Base-by-base conservation (phyloP, 176 grass and related monocot species). In the Paspalum notatum region DNA sequence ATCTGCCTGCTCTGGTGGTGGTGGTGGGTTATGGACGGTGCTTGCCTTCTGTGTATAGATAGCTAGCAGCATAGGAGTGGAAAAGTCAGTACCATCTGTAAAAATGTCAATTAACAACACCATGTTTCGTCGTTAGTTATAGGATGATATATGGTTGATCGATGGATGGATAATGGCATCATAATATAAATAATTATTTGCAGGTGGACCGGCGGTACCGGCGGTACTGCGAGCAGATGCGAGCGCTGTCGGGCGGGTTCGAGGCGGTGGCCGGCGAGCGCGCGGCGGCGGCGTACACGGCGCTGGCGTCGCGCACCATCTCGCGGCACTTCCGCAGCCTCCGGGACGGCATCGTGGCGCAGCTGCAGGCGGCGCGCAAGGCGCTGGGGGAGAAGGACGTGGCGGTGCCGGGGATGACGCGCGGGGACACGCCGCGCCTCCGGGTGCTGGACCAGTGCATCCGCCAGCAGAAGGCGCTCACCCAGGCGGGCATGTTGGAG, bases 161-260 rank as follows among this genome's bases (percentile, higher is more conserved):
- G n/a, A n/a, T n/a, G n/a, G n/a, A n/a, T n/a, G n/a, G n/a, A n/a
- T n/a, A n/a, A n/a, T n/a, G n/a, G n/a, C n/a, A n/a, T n/a, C n/a
- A n/a, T n/a, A n/a, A n/a, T n/a, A n/a, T n/a, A n/a, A n/a, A n/a
- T n/a, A n/a, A n/a, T n/a, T n/a, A n/a, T n/a, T n/a, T n/a, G n/a
- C 65, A 99, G 96, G 96, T 99, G 72, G 93, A 99, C 67, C 79
- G 85, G 73, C 41, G 93, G 53, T 99, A 99, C 88, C 58, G 91
- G 46, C 76, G 89, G 58, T 99, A 99, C 83, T 87, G 88, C 43
- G 88, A 99, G 85, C 96, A 99, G 81, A 95, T 90, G 90, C 72
- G 81, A 32, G 56, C 85, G 42, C 43, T 99, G 21, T 81, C 86
- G 0, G 59, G 79, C 38, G 85, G 92, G 66, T 95, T 99, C 62